These are phyloP conservation scores for Lepiota venenata DNA, from an alignment of 768 basidiomycete genomes.

Conservation along the genomic window DNA sequence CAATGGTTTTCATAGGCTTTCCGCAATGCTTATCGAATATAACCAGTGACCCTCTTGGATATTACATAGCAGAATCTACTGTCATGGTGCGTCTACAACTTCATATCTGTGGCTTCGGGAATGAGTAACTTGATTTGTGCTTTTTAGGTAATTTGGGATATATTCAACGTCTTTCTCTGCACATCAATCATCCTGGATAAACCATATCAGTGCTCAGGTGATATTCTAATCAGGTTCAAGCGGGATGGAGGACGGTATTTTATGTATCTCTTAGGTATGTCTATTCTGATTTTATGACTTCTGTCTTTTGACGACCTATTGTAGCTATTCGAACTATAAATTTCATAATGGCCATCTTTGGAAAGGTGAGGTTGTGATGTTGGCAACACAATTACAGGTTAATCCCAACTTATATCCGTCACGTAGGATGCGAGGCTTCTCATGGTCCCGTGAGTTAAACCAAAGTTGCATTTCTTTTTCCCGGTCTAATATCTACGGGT, in stretches of 20 bases:
- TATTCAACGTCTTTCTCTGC: not conserved
- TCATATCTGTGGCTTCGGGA: not conserved
- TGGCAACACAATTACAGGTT: not conserved
- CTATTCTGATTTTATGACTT: not conserved
- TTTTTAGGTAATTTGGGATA: conserved; percentile 3
- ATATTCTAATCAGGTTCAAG: not conserved
- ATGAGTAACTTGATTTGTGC: not conserved
- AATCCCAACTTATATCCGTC: not conserved
- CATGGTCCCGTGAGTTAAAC: not conserved
- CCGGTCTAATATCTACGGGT: too few relatives aligned
- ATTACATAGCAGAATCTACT: not conserved
- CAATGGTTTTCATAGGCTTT: not conserved
- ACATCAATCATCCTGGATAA: not conserved
- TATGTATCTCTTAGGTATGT: conserved; percentile 4
- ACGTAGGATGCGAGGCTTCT: not conserved
- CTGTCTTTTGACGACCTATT: not conserved
- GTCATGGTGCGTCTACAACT: not conserved
- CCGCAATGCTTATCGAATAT: not conserved
- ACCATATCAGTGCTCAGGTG: not conserved
- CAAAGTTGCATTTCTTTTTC: not conserved
- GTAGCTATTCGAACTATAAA: not conserved
- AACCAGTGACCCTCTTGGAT: not conserved
- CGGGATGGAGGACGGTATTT: conserved; percentile 4
- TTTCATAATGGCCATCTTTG: conserved; percentile 1
- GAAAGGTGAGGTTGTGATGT: not conserved